Base-by-base conservation (phyloP, 2,329 filamentous ascomycete species). In the Penicillium sp. region DNA sequence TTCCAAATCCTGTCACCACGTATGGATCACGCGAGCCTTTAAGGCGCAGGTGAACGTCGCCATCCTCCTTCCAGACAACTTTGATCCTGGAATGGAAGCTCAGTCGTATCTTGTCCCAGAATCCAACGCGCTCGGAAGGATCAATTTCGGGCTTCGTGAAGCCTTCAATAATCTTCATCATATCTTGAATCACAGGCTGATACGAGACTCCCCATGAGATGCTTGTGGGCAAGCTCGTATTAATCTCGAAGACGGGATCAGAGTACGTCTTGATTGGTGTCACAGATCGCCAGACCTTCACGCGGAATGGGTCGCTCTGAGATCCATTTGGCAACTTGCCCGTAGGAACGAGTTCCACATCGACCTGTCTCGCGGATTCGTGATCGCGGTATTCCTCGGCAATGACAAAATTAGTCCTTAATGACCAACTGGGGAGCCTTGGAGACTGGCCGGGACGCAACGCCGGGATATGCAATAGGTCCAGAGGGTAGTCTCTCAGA, bases 81-180 rank as follows among this genome's bases (percentile, higher is more conserved):
- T 82, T 83, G 41, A 96, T 79, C 13, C 87, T 80, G 1, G 93
- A 96, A 64, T 98, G 92, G 62, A 95, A 94, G 54, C 83, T 89
- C 25, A 98, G 74, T 37, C 92, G 77, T 35, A 98, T 89, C 72
- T 98, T 98, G 67, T 98, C 92, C 92, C 92, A 98, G 69, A 98
- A 98, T 2, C 92, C 92, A 31, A 94, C 87, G 39, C 84, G 77
- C 48, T 98, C 93, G 0, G 92, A 96, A 1, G 85, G 84, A 61
- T 98, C 93, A 17, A 95, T 74, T 47, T 90, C 89, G 6, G 90
- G 87, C 60, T 98, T 98, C 1, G 90, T 95, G 61, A 98, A 96
- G 2, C 85, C 90, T 65, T 98, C 92, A 44, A 98, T 85, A 16
- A 89, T 89, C 77, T 96, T 95, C 92, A 98, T 98, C 84, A 96